Base-by-base conservation (phyloP, 164 flowering plant species). In the Litsea cubeba region DNA sequence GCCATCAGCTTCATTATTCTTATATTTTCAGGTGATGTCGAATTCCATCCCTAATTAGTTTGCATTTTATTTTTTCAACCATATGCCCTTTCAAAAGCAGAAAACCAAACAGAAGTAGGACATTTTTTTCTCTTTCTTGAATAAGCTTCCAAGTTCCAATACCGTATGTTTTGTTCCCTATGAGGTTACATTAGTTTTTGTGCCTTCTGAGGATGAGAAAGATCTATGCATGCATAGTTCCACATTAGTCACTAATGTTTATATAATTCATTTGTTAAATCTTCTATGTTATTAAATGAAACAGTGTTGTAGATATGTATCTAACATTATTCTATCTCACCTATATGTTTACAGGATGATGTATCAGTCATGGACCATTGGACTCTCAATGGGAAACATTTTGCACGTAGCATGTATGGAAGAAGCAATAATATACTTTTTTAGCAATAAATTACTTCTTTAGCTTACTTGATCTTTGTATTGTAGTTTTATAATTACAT, bases 361-460 rank as follows among this genome's bases (percentile, higher is more conserved):
- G 70, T 79, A 50, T 75, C 76, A 2, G 70, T 79, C 40, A 76
- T 75, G 26, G 74, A 72, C 51, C 81, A 79, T 62, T 79, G 81
- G 81, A 70, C 26, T 63, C 68, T 79, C 14, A 79, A 22, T 40
- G 81, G 81, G 46, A 79, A 72, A 35, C 78, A 79, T 69, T 63
- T 50, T 65, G 65, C 72, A 12, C 75, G 75, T 17, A 62, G 72
- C 50, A 26, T 50, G 81, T 78, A 75, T 25, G 69, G 46, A 35
- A 35, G 10, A 35, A 35, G 46, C 10, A 35, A 35, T 5, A 35
- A 35, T 35, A 35, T 35, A 35, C 46, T 6, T 35, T 35, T 35
- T 35, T 35, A 35, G 46, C 46, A 35, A n/a, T n/a, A n/a, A n/a
- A n/a, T n/a, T n/a, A n/a, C n/a, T n/a, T 3, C 32, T 30, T 30